Base-by-base conservation (phyloP, 2,329 filamentous ascomycete genomes). In the Aspergillus sergii region DNA sequence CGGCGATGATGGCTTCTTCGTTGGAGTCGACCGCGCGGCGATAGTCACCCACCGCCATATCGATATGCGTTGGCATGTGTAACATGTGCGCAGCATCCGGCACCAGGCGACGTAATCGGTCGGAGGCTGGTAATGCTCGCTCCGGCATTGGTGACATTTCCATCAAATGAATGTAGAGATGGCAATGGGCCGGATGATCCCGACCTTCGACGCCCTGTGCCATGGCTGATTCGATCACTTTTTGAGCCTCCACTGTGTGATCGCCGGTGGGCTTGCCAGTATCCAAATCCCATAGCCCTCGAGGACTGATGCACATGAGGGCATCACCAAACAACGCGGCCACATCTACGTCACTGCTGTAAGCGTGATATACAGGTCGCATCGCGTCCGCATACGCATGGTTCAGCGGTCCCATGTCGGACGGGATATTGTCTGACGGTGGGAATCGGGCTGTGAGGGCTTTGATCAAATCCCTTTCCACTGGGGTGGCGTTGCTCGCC, bases 41-140 rank as follows among this genome's bases (percentile, higher is more conserved):
- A 71, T 92, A 94, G 69, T 92, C 86, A 12, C 91, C 91, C 21
- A 88, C 84, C 0, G 93, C 82, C 8, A 91, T 85, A 71, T 94
- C 90, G 28, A 93, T 82, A 73, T 94, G 91, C 0, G 87, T 88
- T 0, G 91, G 90, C 91, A 94, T 94, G 72, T 92, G 90, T 41
- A 87, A 82, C 0, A 92, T 79, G 72, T 93, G 90, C 0, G 89
- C 89, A 0, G 86, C 83, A 70, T 92, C 89, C 0, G 89, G 89
- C 0, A 89, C 84, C 1, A 92, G 82, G 9, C 80, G 82, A 21
- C 90, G 86, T 14, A 93, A 81, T 28, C 66, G 79, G 70, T 92
- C 84, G 14, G 89, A 89, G 0, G 85, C 80, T 0, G 84, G 79
- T 11, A 91, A 72, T 1, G 88, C 90, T 1, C 75, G 72, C 71